Evolutionary conservation across 2,329 filamentous ascomycete species (phyloP).

Genomic region (Aspergillus amoenus): DNA sequence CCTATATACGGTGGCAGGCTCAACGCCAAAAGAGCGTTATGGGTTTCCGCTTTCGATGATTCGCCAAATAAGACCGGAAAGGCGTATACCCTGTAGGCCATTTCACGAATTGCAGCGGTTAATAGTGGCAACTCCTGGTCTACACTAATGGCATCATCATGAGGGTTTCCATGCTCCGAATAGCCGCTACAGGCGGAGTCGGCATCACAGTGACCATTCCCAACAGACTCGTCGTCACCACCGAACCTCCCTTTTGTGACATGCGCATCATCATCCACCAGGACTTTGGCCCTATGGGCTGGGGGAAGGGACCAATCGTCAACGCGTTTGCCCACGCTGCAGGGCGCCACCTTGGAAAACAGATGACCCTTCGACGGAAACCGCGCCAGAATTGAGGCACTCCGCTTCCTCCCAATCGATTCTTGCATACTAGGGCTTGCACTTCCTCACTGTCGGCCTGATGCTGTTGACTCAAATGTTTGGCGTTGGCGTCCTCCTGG

Average conservation of each 20-base stretch:
- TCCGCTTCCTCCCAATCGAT: conserved; percentile 64
- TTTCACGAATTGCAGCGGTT: not conserved
- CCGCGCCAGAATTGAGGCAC: conserved; percentile 80
- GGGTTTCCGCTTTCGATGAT: conserved; percentile 17
- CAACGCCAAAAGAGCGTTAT: not conserved
- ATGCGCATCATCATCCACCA: conserved; percentile 11
- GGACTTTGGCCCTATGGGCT: conserved; percentile 23
- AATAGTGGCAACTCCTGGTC: not conserved
- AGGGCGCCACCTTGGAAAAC: conserved; percentile 48
- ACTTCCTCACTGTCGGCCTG: conserved; percentile 29
- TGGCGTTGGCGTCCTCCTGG: conserved; percentile 58
- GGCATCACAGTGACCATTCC: conserved; percentile 13
- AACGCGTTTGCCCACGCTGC: conserved; percentile 52
- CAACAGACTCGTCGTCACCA: conserved; percentile 4
- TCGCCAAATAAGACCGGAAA: not conserved
- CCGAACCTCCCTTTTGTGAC: not conserved
- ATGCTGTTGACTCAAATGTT: conserved; percentile 61
- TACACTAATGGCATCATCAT: conserved; percentile 7
- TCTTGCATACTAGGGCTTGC: conserved; percentile 44
- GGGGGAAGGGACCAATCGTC: conserved; percentile 33
- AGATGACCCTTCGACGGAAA: conserved; percentile 65
- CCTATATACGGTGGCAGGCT: conserved; percentile 3
- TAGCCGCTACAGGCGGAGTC: not conserved
- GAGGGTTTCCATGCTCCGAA: conserved; percentile 10
- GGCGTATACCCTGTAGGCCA: not conserved